Base-by-base conservation (phyloP, 1,284 basidiomycete species). In the Sanghuangporus baumii region DNA sequence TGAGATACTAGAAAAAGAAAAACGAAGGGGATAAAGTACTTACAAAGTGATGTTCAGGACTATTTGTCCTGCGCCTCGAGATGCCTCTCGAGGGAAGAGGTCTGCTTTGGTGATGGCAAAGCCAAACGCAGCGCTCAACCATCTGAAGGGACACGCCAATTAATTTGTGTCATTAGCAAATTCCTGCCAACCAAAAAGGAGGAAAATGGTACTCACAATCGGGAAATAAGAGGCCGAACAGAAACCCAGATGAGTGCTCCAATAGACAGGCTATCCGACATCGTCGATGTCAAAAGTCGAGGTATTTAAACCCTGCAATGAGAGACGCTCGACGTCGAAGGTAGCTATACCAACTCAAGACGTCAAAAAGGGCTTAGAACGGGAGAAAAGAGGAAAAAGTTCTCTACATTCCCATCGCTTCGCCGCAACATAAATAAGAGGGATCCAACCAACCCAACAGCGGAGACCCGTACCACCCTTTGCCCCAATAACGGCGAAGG, bases 91-190 rank as follows among this genome's bases (percentile, higher is more conserved):
- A 8, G 87, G 81, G 60, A 89, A 83, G 23, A 88, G 77, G 57
- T 86, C 85, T 1, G 76, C 78, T 69, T 83, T 88, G 1, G 87
- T 83, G 59, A 86, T 75, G 3, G 74, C 70, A 67, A 86, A 85
- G 2, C 87, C 88, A 62, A 80, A 77, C 4, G 75, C 73, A 12
- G 78, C 79, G 18, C 58, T 60, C 31, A 64, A 26, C 55, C 43
- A 48, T 51, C 62, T 64, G 34, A 18, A 51, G 34, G 23, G 41
- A 26, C 14, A 23, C 48, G 46, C 9, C 56, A 43, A 37, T 20
- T 34, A 43, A 37, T 20, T 34, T 16, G 51, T 23, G 18, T 41
- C 43, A 57, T 31, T 11, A 54, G 14, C n/a, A 37, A 6, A 31
- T 6, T 14, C 31, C 20, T 47, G 18, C 51, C 20, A 37, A 41